Evolutionary conservation across 495 filamentous ascomycete genomes (phyloP), one percentile per base, ranked within the genome.

Genomic region (Annulohypoxylon stygium): DNA sequence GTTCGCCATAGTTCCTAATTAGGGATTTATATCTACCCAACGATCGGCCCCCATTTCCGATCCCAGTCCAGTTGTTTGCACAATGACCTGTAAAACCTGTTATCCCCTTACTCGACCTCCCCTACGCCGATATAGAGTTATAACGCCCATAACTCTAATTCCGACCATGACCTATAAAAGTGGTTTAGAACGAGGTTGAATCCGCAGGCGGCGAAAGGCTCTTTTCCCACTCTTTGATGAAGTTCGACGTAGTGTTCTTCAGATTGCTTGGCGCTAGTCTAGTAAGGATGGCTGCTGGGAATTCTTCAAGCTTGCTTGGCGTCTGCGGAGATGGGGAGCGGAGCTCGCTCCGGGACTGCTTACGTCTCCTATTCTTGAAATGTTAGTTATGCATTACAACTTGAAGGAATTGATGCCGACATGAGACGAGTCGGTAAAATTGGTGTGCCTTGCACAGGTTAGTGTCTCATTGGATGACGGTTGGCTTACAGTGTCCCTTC

Each of bases 201-300:
- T 76, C 73, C 36, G 65, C 33, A 48, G 75, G 70, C 33, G 75
- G 59, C 5, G 75, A 74, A 25, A 86, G 68, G 53, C 83, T 84
- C 70, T 81, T 86, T 78, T 96, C 93, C 92, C 92, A 94, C 73
- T 95, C 92, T 58, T 86, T 90, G 88, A 95, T 93, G 64, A 93
- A 82, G 60, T 89, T 89, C 23, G 87, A 88, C 2, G 92, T 91
- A n/a, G 90, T 90, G 9, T 84, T 86, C 70, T 88, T 90, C 66
- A 94, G 83, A 67, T 91, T 92, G 54, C 85, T 86, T 0, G 92
- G 90, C 9, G 88, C 86, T 45, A 93, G 78, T 54, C 89, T 88
- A 61, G 86, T 88, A 59, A 80, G 67, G 20, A 84, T 74, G 47
- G 77, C 74, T 33, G 69, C 91, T n/a, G 90, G 89, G 50, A 94